Evolutionary conservation across 495 filamentous ascomycete genomes (phyloP), one percentile per base, ranked within the genome.

Genomic region (Xylaria venustula): DNA sequence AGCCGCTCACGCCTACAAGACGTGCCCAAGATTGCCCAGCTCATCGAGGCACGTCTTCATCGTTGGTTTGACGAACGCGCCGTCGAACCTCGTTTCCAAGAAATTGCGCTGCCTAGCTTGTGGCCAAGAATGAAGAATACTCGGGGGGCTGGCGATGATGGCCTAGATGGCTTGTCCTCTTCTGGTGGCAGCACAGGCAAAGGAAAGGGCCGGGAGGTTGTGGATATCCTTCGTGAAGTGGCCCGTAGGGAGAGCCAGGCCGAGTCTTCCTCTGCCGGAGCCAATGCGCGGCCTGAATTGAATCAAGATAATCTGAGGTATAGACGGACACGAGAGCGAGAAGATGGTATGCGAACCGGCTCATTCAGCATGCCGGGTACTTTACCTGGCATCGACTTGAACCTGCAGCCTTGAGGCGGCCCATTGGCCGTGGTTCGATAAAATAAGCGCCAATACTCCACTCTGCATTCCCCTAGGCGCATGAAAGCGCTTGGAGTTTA

Each of bases 31-130:
- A 95, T 98, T 50, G 95, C 95, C 0, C 92, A 97, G 70, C 81
- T 98, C 3, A 88, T 98, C 40, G 94, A 98, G 74, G 87, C 87
- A 5, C 83, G 93, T 7, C 82, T 98, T 7, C 94, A 98, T 70
- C 86, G 88, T 25, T 98, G 94, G 94, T 97, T 98, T 65, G 94
- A 98, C 71, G 94, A 98, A 68, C 86, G 94, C 30, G 91, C 90
- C 55, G 94, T 98, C 2, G 94, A 98, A 75, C 94, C 94, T 9
- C 83, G 92, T 23, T 96, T 98, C 61, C 94, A 98, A 69, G 91
- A 98, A 54, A 93, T 98, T 37, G 91, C 90, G 7, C 76, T 98
- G 25, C 94, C 94, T 7, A 94, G 90, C 70, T 76, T 98, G 55
- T 98, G 94, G 94, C 94, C 95, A 8, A 78, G 95, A 50, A 98